Evolutionary conservation across 2,329 filamentous ascomycete genomes (phyloP).

Genomic region (Colletotrichum tanaceti): DNA sequence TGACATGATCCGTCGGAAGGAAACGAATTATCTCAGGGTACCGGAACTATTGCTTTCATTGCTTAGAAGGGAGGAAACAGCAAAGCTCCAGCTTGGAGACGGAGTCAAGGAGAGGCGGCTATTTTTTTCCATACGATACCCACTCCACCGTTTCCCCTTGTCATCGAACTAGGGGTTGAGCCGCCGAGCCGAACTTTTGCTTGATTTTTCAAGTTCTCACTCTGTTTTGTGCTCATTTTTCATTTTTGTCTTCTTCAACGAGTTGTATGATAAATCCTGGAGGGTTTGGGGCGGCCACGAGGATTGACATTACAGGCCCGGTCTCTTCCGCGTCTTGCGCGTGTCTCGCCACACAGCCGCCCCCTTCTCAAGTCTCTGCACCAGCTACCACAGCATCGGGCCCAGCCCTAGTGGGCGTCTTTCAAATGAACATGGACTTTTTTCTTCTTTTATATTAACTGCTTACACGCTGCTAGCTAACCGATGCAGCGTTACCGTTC

Average conservation of each 20-base stretch:
- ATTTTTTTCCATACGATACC: conserved; percentile 38
- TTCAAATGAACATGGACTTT: conserved; percentile 29
- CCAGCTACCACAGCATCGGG: conserved; percentile 21
- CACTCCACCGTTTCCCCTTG: conserved; percentile 8
- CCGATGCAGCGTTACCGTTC: conserved; percentile 46
- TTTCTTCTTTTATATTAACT: not conserved
- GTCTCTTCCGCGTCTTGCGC: conserved; percentile 19
- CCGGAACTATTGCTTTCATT: conserved; percentile 26
- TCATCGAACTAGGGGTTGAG: conserved; percentile 2
- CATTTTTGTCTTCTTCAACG: conserved; percentile 18
- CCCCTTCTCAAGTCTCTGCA: not conserved
- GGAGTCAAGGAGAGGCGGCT: conserved; percentile 39
- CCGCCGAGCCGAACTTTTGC: not conserved
- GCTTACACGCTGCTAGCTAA: conserved; percentile 44
- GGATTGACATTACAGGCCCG: conserved; percentile 30
- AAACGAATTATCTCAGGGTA: conserved; percentile 12
- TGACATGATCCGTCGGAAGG: conserved; percentile 8
- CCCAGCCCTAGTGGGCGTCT: conserved; percentile 33
- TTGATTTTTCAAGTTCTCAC: conserved; percentile 12
- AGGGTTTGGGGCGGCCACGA: conserved; percentile 15
- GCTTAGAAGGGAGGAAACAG: conserved; percentile 22
- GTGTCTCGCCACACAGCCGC: conserved; percentile 8
- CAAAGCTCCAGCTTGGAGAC: conserved; percentile 21
- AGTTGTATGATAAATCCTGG: conserved; percentile 35
- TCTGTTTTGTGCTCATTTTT: conserved; percentile 7